Evolutionary conservation across 768 basidiomycete species (phyloP), one percentile per base, ranked within the genome.

Genomic region (Hericium alpestre): DNA sequence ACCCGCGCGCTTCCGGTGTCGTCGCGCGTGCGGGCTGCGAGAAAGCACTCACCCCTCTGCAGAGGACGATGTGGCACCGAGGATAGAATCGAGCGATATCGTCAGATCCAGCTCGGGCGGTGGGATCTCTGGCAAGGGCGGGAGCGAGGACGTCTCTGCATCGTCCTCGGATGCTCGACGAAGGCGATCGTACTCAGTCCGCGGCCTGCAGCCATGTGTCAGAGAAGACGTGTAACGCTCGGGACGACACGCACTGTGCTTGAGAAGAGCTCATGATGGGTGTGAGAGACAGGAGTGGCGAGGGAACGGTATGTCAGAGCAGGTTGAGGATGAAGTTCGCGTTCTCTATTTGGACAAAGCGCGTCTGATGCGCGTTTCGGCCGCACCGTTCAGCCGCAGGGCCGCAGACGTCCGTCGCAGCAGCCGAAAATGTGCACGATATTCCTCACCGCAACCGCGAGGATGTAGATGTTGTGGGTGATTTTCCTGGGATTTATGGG

Each of bases 61-160:
- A 32, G 43, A 47, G 22, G 53, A 25, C 4, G 53, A 39, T 0
- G 56, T 8, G 2, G 38, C 8, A 3, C 60, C 60, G 5, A 63
- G 38, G n/a, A 63, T 49, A 23, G 57, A 54, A n/a, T 61, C 61
- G 38, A 63, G 15, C 6, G 59, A 53, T 52, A 55, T 38, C 40
- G 48, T 38, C 37, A 52, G 37, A n/a, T 62, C 61, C 2, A 63
- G 22, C 32, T 63, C 59, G 7, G 61, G 57, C 4, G 54, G 11
- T 3, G 61, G 55, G 25, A 57, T 61, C 16, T 32, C 32, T 15
- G 51, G 41, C 8, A 46, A 39, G 7, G 58, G 58, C 6, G 56
- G 55, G 15, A 48, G 18, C 32, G 43, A 58, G 23, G 38, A 9
- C 16, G 43, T 38, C 10, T 18, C 15, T 27, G n/a, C 43, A 18